Percentiles rank a stretch among this genome's conserved stretches.
These are phyloP conservation scores for Rhodotorula sp. DNA, from an alignment of 1,284 basidiomycete genomes.

Conservation along the genomic window DNA sequence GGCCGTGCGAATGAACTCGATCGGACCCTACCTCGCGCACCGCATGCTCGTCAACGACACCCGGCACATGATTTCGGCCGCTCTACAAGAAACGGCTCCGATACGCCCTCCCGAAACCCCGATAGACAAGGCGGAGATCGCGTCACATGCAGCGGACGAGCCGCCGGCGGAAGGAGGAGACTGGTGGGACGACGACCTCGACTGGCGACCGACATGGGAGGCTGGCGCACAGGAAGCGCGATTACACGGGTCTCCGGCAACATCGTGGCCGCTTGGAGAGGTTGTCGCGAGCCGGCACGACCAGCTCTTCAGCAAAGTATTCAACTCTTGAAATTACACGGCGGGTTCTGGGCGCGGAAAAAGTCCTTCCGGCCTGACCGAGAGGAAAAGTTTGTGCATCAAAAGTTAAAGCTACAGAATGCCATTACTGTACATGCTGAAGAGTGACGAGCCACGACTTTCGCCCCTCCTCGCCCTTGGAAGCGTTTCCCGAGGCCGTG, in stretches of 20 bases:
- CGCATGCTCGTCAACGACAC: constrained; percentile 76
- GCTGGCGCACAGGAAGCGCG: neutral
- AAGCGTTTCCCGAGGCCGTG: neutral
- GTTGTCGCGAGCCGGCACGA: constrained; percentile 87
- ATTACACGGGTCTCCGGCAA: constrained; percentile 59
- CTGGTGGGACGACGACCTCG: constrained; percentile 33
- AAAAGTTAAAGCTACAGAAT: too few species aligned
- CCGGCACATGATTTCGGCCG: constrained; percentile 53
- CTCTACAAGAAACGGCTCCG: neutral
- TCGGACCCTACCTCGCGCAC: constrained; percentile 91
- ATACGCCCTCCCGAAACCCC: constrained; percentile 46
- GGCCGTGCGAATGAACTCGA: constrained; percentile 81
- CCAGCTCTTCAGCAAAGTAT: constrained; percentile 89
- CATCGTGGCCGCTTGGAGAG: constrained; percentile 96
- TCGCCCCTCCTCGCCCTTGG: too few species aligned
- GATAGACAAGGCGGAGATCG: constrained; percentile 53
- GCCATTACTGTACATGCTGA: too few species aligned
- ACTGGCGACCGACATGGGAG: constrained; percentile 1
- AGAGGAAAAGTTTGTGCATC: too few species aligned
- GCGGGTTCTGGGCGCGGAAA: too few species aligned
- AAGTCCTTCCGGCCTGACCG: too few species aligned
- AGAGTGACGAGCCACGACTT: neutral
- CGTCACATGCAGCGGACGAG: neutral
- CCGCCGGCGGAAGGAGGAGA: constrained; percentile 40
- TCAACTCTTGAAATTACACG: constrained; percentile 59